Base-by-base conservation (phyloP, 2,329 filamentous ascomycete genomes). In the Alternaria angustiovoidea region DNA sequence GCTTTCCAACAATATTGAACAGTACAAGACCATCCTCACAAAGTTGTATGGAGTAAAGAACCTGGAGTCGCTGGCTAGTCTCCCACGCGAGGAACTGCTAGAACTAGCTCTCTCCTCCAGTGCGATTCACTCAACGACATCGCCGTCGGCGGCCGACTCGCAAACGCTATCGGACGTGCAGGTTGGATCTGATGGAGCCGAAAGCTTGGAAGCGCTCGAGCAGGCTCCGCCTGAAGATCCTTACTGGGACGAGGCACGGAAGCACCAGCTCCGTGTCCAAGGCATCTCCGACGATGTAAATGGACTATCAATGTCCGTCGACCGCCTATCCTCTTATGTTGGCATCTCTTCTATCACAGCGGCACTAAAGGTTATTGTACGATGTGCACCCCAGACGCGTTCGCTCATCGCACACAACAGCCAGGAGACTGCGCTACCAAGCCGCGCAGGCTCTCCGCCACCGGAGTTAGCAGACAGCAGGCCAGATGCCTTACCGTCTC, bases 301-400 rank as follows among this genome's bases (percentile, higher is more conserved):
- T 72, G 89, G 88, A 0, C 80, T 92, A 2, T 91, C 89, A 5
- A 79, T 85, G 59, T 72, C 85, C 6, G 86, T 90, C 58, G 85
- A 88, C 43, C 86, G 88, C 30, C 81, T 86, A 2, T 83, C 84
- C 5, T 88, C 90, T 3, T 92, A 92, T 69, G 81, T 92, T 4
- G 90, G 90, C 1, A 88, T 91, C 16, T 92, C 90, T 0, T 92
- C 90, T 6, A 90, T 92, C 71, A 90, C 91, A 70, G 90, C 90
- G 1, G 89, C 89, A 1, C 82, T 92, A 36, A 87, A 91, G 79
- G 89, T 91, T 47, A 92, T 93, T 66, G 81, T 84, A 34, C 82
- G 80, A 76, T 81, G 86, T 44, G 84, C 85, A 57, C 86, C 86
- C 3, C 80, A 81, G 18, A 81, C 82, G 28, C 78, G 81, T 41